Evolutionary conservation across 2,329 filamentous ascomycete genomes (phyloP).

Genomic region (Arachnopeziza araneosa): DNA sequence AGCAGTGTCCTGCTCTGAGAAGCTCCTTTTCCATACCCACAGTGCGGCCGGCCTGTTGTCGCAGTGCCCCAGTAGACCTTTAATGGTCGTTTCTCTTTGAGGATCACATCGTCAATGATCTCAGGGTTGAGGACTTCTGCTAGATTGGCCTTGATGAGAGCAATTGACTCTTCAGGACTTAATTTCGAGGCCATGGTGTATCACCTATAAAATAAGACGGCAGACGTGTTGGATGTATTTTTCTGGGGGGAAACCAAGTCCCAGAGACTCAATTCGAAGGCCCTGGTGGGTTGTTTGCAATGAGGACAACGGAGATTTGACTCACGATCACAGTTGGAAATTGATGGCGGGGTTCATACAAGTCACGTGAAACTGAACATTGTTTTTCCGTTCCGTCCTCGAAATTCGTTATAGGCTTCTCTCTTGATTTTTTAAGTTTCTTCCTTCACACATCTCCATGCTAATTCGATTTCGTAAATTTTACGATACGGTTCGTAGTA

Average conservation of each 20-base stretch:
- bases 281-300: conserved; percentile 8
- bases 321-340: neutral
- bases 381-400: neutral
- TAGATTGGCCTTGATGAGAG: conserved; percentile 74
- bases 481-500: no score
- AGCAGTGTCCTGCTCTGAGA: no score
- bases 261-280: conserved; percentile 35
- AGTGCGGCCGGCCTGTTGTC: conserved; percentile 67
- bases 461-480: no score
- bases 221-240: no score
- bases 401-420: neutral
- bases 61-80: conserved; percentile 82
- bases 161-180: conserved; percentile 56
- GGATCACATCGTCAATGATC: conserved; percentile 67
- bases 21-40: conserved; percentile 40
- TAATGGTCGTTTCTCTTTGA: conserved; percentile 63
- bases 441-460: no score
- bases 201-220: no score
- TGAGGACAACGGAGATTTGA: neutral
- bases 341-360: neutral
- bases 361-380: neutral
- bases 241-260: conserved; percentile 59
- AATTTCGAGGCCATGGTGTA: conserved; percentile 19
- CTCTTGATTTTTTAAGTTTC: neutral
- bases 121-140: conserved; percentile 79